phyloP scores from a whole-genome alignment of 164 flowering plant species.

The Annona squamosa region DNA sequence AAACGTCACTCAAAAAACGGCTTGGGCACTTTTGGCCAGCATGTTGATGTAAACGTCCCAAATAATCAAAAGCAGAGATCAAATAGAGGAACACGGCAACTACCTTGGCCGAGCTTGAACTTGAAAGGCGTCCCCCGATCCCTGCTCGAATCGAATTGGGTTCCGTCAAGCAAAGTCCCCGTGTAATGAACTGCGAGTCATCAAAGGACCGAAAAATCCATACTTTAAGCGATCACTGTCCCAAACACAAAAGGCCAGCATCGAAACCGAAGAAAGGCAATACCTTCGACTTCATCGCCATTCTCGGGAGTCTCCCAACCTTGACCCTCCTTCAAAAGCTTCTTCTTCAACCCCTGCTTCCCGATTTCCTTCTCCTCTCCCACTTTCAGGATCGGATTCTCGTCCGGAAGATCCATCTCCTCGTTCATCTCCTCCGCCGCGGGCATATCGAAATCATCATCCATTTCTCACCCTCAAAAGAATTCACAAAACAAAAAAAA shows the following conservation, averaged over 20 bases:
- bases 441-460: slow-evolving; percentile 41
- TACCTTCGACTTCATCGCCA: slow-evolving; percentile 94
- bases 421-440: slow-evolving; percentile 21
- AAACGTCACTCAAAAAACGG: too few species aligned
- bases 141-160: slow-evolving; percentile 89
- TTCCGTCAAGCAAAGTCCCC: slow-evolving; percentile 90
- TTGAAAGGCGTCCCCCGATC: slow-evolving; percentile 73
- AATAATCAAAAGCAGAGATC: background rate
- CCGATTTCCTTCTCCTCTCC: slow-evolving; percentile 98
- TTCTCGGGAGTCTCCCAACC: slow-evolving; percentile 77
- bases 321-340: slow-evolving; percentile 77
- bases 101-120: slow-evolving; percentile 95
- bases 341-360: slow-evolving; percentile 71
- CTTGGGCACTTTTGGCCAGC: too few species aligned
- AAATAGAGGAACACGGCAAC: background rate
- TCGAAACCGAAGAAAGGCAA: background rate
- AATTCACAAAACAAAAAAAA: background rate
- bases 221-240: background rate
- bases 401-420: slow-evolving; percentile 39
- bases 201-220: background rate
- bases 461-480: slow-evolving; percentile 19
- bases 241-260: background rate
- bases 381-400: slow-evolving; percentile 41
- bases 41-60: background rate
- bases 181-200: slow-evolving; percentile 77